Percentiles rank a stretch among this genome's conserved stretches.
Evolutionary conservation across 768 basidiomycete genomes (phyloP).

Genomic region (Glaciozyma martinii): DNA sequence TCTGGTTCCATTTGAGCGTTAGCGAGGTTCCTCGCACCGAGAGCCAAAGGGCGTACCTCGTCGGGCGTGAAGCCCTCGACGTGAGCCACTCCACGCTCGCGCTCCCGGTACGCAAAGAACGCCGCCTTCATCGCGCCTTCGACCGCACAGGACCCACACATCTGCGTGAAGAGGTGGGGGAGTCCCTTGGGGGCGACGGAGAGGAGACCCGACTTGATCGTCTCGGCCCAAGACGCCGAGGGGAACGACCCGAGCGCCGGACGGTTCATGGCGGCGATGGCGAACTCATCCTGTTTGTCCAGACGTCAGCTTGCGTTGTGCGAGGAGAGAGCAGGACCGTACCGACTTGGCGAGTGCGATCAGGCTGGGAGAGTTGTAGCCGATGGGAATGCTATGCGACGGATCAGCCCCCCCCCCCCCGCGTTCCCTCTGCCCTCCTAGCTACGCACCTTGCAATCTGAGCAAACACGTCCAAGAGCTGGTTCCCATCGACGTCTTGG

Average conservation of each 20-base stretch:
- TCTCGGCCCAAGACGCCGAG: constrained; percentile 36
- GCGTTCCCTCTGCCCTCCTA: neutral
- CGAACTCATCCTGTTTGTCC: constrained; percentile 38
- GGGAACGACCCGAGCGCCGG: constrained; percentile 44
- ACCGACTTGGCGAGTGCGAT: constrained; percentile 37
- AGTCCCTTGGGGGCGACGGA: constrained; percentile 42
- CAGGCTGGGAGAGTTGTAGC: constrained; percentile 40
- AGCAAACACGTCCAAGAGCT: constrained; percentile 41
- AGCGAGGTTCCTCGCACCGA: neutral
- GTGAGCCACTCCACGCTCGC: constrained; percentile 34
- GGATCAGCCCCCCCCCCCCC: neutral
- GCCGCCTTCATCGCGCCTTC: constrained; percentile 44
- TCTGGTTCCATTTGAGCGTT: neutral
- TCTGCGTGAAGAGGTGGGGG: constrained; percentile 40
- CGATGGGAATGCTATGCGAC: constrained; percentile 39
- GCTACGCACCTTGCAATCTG: constrained; percentile 34
- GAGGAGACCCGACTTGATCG: constrained; percentile 39
- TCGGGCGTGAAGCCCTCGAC: constrained; percentile 37
- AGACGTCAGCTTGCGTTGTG: neutral
- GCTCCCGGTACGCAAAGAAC: constrained; percentile 38
- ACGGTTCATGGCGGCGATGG: constrained; percentile 40
- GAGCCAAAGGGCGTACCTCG: constrained; percentile 31
- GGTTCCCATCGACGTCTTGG: constrained; percentile 44
- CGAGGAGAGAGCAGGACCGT: constrained; percentile 11
- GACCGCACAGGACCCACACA: constrained; percentile 30